Conservation (phyloP, 2,329 filamentous ascomycete species). For the Capronia americana region DNA sequence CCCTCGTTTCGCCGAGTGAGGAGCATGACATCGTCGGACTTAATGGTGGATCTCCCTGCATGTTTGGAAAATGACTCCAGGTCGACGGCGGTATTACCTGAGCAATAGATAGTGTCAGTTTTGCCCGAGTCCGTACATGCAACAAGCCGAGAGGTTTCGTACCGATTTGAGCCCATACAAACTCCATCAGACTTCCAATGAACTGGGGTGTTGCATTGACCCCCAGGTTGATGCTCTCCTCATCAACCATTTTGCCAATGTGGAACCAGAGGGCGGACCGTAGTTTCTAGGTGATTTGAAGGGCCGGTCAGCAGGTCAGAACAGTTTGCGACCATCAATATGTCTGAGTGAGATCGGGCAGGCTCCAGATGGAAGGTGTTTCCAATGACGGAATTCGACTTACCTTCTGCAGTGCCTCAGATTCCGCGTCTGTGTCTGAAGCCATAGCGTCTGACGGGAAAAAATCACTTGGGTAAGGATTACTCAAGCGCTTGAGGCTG, state of each 20-base stretch:
- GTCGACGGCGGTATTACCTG: conserved; percentile 64
- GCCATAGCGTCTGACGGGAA: conserved; percentile 11
- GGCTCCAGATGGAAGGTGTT: not conserved
- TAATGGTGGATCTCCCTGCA: conserved; percentile 79
- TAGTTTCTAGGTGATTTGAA: conserved; percentile 60
- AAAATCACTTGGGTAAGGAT: no score
- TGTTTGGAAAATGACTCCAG: conserved; percentile 74
- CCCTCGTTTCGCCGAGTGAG: conserved; percentile 87
- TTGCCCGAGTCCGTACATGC: not conserved
- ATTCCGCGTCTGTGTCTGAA: conserved; percentile 21
- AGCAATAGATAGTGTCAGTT: conserved; percentile 1
- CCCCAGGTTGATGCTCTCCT: conserved; percentile 74
- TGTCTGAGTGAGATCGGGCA: not conserved
- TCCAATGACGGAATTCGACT: not conserved
- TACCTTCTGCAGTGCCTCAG: conserved; percentile 29
- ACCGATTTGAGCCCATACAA: conserved; percentile 89
- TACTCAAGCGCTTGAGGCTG: not conserved
- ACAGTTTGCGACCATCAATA: conserved; percentile 37
- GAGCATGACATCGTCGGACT: conserved; percentile 84
- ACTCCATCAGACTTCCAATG: conserved; percentile 81
- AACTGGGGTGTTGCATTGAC: conserved; percentile 92
- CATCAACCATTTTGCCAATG: conserved; percentile 86
- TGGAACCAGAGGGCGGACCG: conserved; percentile 78
- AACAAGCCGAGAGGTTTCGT: conserved; percentile 40
- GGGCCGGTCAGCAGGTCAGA: not conserved